These are phyloP conservation scores for Trichoderma gamsii DNA, from an alignment of 495 filamentous ascomycete species.

Conservation along the genomic window DNA sequence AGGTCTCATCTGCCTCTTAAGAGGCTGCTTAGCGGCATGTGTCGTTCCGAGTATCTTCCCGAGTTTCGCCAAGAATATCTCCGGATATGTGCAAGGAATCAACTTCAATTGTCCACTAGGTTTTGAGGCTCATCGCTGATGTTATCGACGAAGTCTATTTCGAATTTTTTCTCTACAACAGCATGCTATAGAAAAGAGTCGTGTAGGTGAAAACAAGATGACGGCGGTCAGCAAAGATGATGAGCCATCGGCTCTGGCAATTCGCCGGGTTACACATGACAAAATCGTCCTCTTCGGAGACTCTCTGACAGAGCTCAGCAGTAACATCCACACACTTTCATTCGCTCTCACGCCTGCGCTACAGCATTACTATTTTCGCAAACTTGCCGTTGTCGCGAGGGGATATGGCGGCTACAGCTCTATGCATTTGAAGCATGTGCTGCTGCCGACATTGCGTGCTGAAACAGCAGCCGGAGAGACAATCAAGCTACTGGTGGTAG, in stretches of 20 bases:
- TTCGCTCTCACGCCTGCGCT: slow-evolving; percentile 7
- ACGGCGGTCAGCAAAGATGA: neutral
- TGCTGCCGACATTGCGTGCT: neutral
- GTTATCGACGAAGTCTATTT: neutral
- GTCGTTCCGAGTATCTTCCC: neutral
- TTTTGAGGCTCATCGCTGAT: neutral
- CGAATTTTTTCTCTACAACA: neutral
- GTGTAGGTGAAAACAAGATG: neutral
- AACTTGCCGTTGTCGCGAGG: neutral
- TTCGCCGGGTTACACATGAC: neutral
- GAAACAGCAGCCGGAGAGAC: neutral
- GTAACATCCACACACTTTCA: neutral
- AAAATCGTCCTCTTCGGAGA: neutral
- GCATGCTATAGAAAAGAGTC: neutral
- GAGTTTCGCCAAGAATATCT: neutral
- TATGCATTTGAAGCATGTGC: slow-evolving; percentile 3
- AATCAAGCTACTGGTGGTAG: neutral
- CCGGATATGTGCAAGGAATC: too few species aligned
- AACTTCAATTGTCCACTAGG: neutral
- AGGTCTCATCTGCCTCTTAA: neutral
- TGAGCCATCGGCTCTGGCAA: neutral
- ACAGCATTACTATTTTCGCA: slow-evolving; percentile 8
- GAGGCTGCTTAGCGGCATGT: neutral
- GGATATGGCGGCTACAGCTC: slow-evolving; percentile 13
- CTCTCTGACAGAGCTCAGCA: slow-evolving; percentile 5